Conservation (phyloP, 2,329 filamentous ascomycete genomes). For the Didymella exigua region DNA sequence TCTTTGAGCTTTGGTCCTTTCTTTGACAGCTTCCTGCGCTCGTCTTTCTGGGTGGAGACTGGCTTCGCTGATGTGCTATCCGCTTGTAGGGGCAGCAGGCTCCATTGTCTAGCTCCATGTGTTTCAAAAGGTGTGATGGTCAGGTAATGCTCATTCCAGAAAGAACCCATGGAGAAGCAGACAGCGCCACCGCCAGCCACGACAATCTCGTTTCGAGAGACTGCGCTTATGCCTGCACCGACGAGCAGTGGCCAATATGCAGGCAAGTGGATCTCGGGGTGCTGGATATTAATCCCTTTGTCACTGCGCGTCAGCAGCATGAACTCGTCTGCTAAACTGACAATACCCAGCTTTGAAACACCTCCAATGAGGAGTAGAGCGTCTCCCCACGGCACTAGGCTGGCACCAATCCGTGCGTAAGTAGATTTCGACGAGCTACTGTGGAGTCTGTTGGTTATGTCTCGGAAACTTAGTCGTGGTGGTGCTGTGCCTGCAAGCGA, state of each 20-base stretch:
- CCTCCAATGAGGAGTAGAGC: slow-evolving; percentile 61
- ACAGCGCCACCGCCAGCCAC: slow-evolving; percentile 81
- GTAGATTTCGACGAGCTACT: slow-evolving; percentile 27
- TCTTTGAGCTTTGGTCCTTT: slow-evolving; percentile 16
- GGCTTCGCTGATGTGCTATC: slow-evolving; percentile 19
- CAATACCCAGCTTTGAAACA: slow-evolving; percentile 46
- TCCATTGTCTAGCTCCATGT: slow-evolving; percentile 28
- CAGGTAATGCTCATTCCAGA: slow-evolving; percentile 65
- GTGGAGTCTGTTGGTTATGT: slow-evolving; percentile 36
- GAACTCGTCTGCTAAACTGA: slow-evolving; percentile 36
- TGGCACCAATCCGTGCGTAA: slow-evolving; percentile 58
- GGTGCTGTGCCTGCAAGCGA: slow-evolving; percentile 45
- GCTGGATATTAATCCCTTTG: slow-evolving; percentile 27
- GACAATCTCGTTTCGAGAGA: slow-evolving; percentile 59
- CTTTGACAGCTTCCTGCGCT: slow-evolving; percentile 22
- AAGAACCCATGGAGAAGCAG: slow-evolving; percentile 89
- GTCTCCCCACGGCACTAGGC: slow-evolving; percentile 52
- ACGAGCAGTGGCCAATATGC: slow-evolving; percentile 69
- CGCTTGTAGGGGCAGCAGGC: slow-evolving; percentile 15
- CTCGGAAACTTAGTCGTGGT: slow-evolving; percentile 34
- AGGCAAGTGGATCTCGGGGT: slow-evolving; percentile 26
- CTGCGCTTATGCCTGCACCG: slow-evolving; percentile 64
- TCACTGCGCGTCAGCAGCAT: slow-evolving; percentile 30
- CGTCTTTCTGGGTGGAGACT: not conserved
- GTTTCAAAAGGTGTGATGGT: slow-evolving; percentile 24